phyloP scores from a whole-genome alignment of 176 grass and related monocot species.

The Oryza nivara region DNA sequence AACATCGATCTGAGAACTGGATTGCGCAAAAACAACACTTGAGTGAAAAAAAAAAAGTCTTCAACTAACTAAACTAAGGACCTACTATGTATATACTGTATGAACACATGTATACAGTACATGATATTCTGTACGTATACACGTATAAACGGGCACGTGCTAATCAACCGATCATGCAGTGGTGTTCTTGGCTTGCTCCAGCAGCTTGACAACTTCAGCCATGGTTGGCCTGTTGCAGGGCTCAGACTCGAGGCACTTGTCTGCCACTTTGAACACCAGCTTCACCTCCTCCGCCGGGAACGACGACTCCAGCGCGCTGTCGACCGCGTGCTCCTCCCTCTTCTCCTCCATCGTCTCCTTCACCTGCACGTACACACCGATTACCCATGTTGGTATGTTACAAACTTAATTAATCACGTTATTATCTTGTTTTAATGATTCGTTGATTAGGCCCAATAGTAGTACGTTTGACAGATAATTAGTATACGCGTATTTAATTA shows the following conservation, averaged over 20 bases:
- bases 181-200: constrained; percentile 46
- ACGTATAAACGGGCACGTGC: background rate
- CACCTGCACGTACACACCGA: constrained; percentile 41
- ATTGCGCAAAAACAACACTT: constrained; percentile 9
- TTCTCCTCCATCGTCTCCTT: constrained; percentile 69
- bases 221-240: constrained; percentile 67
- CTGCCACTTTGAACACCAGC: constrained; percentile 57
- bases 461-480: background rate
- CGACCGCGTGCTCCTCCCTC: constrained; percentile 69
- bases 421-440: background rate
- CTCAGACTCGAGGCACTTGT: constrained; percentile 76
- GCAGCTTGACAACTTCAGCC: constrained; percentile 66
- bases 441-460: background rate
- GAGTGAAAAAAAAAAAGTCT: background rate
- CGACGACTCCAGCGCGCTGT: constrained; percentile 45
- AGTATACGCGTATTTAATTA: background rate
- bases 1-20: background rate
- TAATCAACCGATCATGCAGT: background rate
- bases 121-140: background rate
- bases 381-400: background rate
- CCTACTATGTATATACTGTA: background rate
- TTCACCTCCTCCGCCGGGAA: constrained; percentile 52
- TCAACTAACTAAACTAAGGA: background rate
- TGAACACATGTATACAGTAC: background rate
- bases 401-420: too few relatives aligned